Conservation (phyloP, 2,329 filamentous ascomycete genomes). For the Fusarium oxysporum region DNA sequence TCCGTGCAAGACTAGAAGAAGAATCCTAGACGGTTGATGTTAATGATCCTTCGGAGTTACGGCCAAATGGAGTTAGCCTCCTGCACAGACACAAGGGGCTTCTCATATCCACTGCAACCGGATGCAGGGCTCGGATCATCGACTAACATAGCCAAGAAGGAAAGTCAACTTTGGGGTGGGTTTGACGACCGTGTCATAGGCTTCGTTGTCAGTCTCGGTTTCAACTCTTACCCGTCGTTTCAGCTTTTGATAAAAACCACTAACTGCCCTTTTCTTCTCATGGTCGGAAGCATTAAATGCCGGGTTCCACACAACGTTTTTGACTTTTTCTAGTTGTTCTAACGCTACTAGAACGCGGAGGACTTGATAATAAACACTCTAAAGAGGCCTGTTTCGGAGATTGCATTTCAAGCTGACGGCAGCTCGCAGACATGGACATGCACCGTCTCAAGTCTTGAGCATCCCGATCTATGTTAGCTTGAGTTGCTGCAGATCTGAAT, state of each 20-base stretch:
- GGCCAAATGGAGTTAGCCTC: constrained; percentile 38
- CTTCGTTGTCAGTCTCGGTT: constrained; percentile 19
- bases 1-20: background rate
- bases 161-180: background rate
- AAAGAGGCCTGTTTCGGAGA: background rate
- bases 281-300: background rate
- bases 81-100: constrained; percentile 5
- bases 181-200: constrained; percentile 15
- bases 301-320: background rate
- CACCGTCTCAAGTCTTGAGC: background rate
- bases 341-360: background rate
- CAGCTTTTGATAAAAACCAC: constrained; percentile 2
- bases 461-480: constrained; percentile 2
- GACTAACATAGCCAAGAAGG: constrained; percentile 11
- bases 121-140: constrained; percentile 32
- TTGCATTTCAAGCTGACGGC: background rate
- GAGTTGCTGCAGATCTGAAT: constrained; percentile 6
- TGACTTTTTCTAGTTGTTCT: background rate
- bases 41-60: constrained; percentile 36
- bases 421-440: background rate
- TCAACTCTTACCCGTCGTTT: constrained; percentile 21
- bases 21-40: constrained; percentile 13
- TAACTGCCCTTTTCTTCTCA: background rate
- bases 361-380: background rate
- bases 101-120: constrained; percentile 20